Base-by-base conservation (phyloP, 257 asterid species). In the Verbascum thapsus region DNA sequence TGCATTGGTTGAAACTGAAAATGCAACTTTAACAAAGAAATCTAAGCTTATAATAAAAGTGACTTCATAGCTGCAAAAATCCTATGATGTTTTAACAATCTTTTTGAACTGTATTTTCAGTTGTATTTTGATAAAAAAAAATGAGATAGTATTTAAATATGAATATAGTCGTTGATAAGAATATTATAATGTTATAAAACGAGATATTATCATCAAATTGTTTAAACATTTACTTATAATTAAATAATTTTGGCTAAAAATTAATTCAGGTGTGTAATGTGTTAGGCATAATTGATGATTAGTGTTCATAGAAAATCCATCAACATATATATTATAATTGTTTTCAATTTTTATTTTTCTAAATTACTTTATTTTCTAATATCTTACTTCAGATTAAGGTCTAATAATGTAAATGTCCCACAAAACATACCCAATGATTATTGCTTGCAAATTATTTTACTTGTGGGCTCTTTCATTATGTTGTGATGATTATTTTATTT, bases 361-460 rank as follows among this genome's bases (percentile, higher is more conserved):
- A 22, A 37, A 12, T 7, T 16, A 7, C 10, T 39, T 55, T 39
- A 1, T 18, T 59, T 68, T n/a, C n/a, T n/a, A n/a, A n/a, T n/a
- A n/a, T n/a, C n/a, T 59, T 66, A 62, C 61, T 52, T 72, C 26
- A 61, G 48, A 40, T 8, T 32, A 56, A 40, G 61, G 19, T 53
- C 66, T 63, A 66, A 74, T 49, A 19, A 74, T 64, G 61, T 13
- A 20, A 54, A 37, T 56, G 74, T 16, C 71, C 71, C 67, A 42
- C 68, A 60, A 4, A 45, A 18, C 30, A 12, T 23, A 60, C 54
- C 54, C 56, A 18, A 53, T 56, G 32, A 26, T 26, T 26, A 26
- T 26, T 26, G 32, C 32, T 26, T 5, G 32, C 5, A 5, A 26
- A 1, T 26, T 26, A 1, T 26, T 26, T 26, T 26, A 26, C n/a